Evolutionary conservation across 441 rosid species (phyloP).

Genomic region (Erodium moschatum): DNA sequence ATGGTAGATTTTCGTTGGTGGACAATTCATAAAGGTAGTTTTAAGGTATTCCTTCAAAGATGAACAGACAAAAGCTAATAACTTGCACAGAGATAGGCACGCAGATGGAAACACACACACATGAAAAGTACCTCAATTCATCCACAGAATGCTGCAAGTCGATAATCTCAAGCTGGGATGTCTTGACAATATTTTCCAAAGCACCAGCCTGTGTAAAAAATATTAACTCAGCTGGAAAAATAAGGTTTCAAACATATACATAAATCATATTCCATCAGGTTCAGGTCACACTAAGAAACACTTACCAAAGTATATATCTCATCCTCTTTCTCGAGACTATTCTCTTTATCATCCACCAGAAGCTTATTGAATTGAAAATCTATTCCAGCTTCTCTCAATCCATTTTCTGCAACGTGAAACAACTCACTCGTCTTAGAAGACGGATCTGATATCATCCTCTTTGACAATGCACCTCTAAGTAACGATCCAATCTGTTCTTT

Average conservation of each 20-base stretch:
- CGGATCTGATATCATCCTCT: constrained; percentile 22
- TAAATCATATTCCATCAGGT: constrained; percentile 10
- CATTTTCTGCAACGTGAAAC: constrained; percentile 76
- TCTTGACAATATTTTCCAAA: constrained; percentile 78
- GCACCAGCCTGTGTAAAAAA: constrained; percentile 61
- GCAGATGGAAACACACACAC: no score
- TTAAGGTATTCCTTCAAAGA: no score
- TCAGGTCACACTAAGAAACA: constrained; percentile 17
- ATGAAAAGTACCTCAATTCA: constrained; percentile 52
- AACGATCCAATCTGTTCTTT: constrained; percentile 77
- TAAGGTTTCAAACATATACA: constrained; percentile 15
- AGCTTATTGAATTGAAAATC: constrained; percentile 47
- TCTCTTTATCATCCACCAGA: constrained; percentile 28
- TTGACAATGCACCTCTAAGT: constrained; percentile 77
- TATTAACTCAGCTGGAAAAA: background rate
- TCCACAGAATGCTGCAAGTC: constrained; percentile 64
- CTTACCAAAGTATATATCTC: constrained; percentile 73
- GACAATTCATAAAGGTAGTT: no score
- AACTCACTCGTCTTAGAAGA: constrained; percentile 26
- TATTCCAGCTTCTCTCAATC: constrained; percentile 61
- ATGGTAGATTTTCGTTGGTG: no score
- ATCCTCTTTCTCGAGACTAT: constrained; percentile 30
- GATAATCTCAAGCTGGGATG: constrained; percentile 76
- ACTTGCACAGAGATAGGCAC: no score
- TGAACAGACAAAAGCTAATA: no score